Evolutionary conservation across 192 early-diverging fungal genomes (phyloP).

Genomic region (Linnemannia hyalina): DNA sequence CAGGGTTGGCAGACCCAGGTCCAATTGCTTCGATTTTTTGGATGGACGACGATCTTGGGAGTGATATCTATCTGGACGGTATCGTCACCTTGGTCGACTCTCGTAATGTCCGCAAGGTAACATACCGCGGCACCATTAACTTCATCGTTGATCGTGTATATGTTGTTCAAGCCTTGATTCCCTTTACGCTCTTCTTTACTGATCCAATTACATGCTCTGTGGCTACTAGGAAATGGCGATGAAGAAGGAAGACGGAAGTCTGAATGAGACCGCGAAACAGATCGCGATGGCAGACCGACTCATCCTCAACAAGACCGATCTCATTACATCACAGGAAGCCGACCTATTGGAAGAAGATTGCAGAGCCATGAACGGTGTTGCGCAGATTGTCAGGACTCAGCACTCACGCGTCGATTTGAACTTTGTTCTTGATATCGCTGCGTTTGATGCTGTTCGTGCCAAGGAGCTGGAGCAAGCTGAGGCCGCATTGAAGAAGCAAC

Average conservation of each 20-base stretch:
- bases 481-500: background rate
- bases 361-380: slow-evolving; percentile 48
- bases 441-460: slow-evolving; percentile 56
- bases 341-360: slow-evolving; percentile 57
- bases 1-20: slow-evolving; percentile 81
- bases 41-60: slow-evolving; percentile 94
- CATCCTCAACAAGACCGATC: slow-evolving; percentile 89
- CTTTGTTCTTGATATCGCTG: slow-evolving; percentile 66
- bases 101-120: slow-evolving; percentile 70
- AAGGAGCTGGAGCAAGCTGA: slow-evolving; percentile 43
- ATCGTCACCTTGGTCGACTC: slow-evolving; percentile 91
- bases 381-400: slow-evolving; percentile 39
- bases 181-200: background rate
- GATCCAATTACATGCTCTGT: background rate
- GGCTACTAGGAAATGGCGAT: slow-evolving; percentile 57
- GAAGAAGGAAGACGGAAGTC: slow-evolving; percentile 66
- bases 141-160: background rate
- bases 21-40: slow-evolving; percentile 97
- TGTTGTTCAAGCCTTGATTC: too few species aligned
- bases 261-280: slow-evolving; percentile 86
- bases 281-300: slow-evolving; percentile 92
- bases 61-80: slow-evolving; percentile 91
- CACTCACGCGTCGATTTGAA: slow-evolving; percentile 61
- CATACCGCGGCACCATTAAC: background rate
- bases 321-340: slow-evolving; percentile 65